These are phyloP conservation scores for Calonectria pseudoreteaudii DNA, from an alignment of 2,329 filamentous ascomycete species.

Conservation along the genomic window DNA sequence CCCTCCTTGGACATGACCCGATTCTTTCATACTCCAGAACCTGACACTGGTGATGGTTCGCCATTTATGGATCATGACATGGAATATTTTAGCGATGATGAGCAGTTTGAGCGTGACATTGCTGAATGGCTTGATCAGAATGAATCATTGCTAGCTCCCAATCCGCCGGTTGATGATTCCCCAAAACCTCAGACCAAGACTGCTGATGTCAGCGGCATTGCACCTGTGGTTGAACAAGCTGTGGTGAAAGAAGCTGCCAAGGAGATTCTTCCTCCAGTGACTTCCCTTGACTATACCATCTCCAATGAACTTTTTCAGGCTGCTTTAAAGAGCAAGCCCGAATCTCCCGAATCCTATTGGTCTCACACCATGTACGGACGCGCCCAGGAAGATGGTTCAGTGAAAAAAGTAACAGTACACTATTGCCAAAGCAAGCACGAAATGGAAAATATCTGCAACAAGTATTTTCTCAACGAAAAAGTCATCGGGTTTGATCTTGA, in stretches of 20 bases:
- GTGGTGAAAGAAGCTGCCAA: not conserved
- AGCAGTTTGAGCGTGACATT: conserved; percentile 41
- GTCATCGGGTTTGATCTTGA: conserved; percentile 92
- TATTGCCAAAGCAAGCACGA: conserved; percentile 79
- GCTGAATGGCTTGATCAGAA: conserved; percentile 42
- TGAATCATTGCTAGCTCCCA: conserved; percentile 22
- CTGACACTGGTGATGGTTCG: not conserved
- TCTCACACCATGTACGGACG: conserved; percentile 75
- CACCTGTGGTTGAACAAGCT: conserved; percentile 23
- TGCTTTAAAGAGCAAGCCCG: conserved; percentile 60
- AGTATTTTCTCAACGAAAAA: conserved; percentile 75
- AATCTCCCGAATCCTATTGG: conserved; percentile 71
- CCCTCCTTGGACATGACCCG: conserved; percentile 42
- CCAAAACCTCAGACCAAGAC: conserved; percentile 17
- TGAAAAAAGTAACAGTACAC: conserved; percentile 73
- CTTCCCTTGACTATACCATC: conserved; percentile 46
- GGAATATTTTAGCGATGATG: conserved; percentile 38
- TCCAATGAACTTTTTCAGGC: conserved; percentile 47
- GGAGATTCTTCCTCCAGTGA: conserved; percentile 38
- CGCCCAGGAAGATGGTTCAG: conserved; percentile 52
- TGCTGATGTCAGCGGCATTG: not conserved
- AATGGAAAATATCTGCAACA: conserved; percentile 73
- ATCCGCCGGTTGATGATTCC: conserved; percentile 2
- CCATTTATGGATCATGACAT: conserved; percentile 3
- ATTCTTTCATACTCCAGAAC: conserved; percentile 37